Base-by-base conservation (phyloP, 441 rosid species). In the Aquilaria agallochum region DNA sequence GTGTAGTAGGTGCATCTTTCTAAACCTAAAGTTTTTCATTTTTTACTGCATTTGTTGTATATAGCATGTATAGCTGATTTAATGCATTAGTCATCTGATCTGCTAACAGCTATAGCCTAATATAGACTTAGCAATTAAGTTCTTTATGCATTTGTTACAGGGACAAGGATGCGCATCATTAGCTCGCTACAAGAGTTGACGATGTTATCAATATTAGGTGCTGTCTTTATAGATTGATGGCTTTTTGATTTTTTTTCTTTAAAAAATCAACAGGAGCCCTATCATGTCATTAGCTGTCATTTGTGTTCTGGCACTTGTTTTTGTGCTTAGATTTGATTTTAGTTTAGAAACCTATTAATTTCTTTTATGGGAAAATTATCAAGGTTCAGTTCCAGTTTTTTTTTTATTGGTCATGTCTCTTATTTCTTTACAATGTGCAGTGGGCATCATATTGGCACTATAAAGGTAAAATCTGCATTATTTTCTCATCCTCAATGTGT, bases 121-220 rank as follows among this genome's bases (percentile, higher is more conserved):
- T 51, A 20, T 4, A 10, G 51, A 50, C n/a, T 30, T 51, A 2
- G 32, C 9, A 10, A 12, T 36, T 50, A 48, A 62, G 57, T 15
- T 44, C 49, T 59, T 77, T 59, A 42, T 49, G 30, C 68, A 59
- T 58, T 53, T 76, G 59, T 76, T 68, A 54, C 86, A 95, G 99
- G 84, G 99, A 95, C 83, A 88, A 82, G 68, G 96, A 95, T 82
- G 99, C 98, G 60, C 92, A 92, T 77, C 83, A 83, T 75, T 95
- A 97, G 98, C 96, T 95, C 65, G 92, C 99, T 5, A 98, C 97
- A 60, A 84, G 97, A 76, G 99, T 95, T 69, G 99, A 95, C 65
- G 99, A 95, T 83, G 99, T 95, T 64, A 95, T 95, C 76, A 92
- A 95, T 20, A 97, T 95, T 65, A 95, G 99, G 99, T 94, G 80